Evolutionary conservation across 1,139 yeast species (phyloP).

Genomic region (Groenewaldozyma sp.): DNA sequence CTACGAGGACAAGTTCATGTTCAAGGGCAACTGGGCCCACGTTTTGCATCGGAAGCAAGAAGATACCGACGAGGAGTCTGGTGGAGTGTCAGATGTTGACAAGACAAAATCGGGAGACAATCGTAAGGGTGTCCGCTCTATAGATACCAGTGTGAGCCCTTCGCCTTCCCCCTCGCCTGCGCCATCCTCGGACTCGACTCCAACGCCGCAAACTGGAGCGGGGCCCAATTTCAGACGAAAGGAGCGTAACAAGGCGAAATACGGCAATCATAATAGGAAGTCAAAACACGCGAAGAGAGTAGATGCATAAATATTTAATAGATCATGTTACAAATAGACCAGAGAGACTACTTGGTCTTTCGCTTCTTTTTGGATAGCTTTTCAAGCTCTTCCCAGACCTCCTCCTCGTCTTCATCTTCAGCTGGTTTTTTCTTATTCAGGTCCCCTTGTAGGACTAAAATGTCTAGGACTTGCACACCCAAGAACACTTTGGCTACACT

Average conservation of each 20-base stretch:
- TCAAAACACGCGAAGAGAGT: conserved; percentile 50
- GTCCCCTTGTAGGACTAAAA: conserved; percentile 37
- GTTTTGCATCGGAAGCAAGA: conserved; percentile 4
- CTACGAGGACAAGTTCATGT: conserved; percentile 54
- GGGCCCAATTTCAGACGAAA: conserved; percentile 31
- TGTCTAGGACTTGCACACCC: conserved; percentile 61
- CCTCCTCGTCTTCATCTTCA: conserved; percentile 23
- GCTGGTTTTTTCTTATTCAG: conserved; percentile 14
- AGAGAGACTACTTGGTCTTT: conserved; percentile 10
- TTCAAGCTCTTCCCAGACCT: conserved; percentile 26
- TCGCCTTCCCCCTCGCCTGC: too few relatives aligned
- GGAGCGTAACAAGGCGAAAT: conserved; percentile 47
- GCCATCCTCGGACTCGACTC: too few relatives aligned
- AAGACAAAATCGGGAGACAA: too few relatives aligned
- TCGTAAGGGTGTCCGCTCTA: too few relatives aligned
- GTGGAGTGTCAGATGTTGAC: neutral
- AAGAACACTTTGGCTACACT: conserved; percentile 62
- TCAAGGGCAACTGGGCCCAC: conserved; percentile 22
- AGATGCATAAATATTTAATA: conserved; percentile 16
- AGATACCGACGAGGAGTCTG: conserved; percentile 2
- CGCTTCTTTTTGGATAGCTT: conserved; percentile 21
- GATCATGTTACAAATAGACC: too few relatives aligned
- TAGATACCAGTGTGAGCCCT: too few relatives aligned
- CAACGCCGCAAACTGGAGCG: too few relatives aligned
- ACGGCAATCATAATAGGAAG: conserved; percentile 58